phyloP scores from a whole-genome alignment of 805 yeast species.

The Sugiyamaella lignohabitans region DNA sequence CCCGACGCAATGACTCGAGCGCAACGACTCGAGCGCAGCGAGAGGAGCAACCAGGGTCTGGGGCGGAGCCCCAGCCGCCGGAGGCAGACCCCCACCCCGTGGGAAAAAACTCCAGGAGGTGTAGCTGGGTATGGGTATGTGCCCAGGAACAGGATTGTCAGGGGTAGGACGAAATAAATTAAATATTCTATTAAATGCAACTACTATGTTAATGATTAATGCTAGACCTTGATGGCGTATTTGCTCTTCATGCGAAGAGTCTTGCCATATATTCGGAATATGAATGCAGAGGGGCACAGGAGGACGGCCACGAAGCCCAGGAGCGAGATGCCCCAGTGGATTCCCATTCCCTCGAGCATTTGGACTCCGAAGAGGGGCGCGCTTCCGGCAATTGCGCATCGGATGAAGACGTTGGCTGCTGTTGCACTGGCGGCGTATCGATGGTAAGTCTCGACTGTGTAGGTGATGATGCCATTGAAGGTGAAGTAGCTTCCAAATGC shows the following conservation, averaged over 20 bases:
- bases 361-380: slow-evolving; percentile 83
- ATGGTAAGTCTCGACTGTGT: slow-evolving; percentile 27
- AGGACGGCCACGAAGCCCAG: slow-evolving; percentile 44
- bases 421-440: slow-evolving; percentile 71
- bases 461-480: slow-evolving; percentile 30
- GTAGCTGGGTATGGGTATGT: no score
- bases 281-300: slow-evolving; percentile 46
- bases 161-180: no score
- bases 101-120: no score
- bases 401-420: slow-evolving; percentile 76
- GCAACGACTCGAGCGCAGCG: no score
- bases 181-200: no score
- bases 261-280: slow-evolving; percentile 38
- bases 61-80: no score
- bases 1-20: no score
- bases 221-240: slow-evolving; percentile 9
- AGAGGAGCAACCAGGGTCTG: no score
- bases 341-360: slow-evolving; percentile 65
- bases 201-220: no score
- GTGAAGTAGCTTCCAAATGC: slow-evolving; percentile 34
- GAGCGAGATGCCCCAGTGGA: slow-evolving; percentile 68
- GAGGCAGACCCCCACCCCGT: no score
- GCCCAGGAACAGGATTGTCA: no score
- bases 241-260: slow-evolving; percentile 29
- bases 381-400: slow-evolving; percentile 69